phyloP scores from a whole-genome alignment of 371 early-diverging fungal genomes.

The Thermomucor indicae-seudaticae region DNA sequence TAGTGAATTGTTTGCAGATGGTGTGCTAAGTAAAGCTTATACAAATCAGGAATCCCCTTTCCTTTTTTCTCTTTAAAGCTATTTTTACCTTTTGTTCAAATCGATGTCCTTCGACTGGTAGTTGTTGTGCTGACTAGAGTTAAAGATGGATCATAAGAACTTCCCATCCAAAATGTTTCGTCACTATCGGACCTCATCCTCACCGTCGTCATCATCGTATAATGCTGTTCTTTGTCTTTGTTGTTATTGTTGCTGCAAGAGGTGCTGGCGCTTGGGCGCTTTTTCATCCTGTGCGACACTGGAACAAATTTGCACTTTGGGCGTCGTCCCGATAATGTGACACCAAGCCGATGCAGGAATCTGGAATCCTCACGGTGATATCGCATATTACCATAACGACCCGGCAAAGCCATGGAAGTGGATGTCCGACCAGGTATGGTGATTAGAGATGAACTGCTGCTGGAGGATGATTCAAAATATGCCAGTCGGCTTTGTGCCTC shows the following conservation, averaged over 20 bases:
- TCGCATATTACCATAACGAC: not conserved
- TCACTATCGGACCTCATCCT: no score
- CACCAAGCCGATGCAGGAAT: constrained; percentile 2
- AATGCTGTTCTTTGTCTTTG: not conserved
- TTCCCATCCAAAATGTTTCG: no score
- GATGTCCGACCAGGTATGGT: constrained; percentile 1
- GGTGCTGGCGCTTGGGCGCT: not conserved
- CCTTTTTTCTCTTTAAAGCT: no score
- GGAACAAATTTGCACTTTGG: constrained; percentile 14
- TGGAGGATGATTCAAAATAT: not conserved
- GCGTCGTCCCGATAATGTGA: constrained; percentile 10
- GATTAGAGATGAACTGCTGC: constrained; percentile 5
- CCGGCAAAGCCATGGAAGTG: not conserved
- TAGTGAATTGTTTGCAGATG: constrained; percentile 29
- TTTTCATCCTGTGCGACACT: constrained; percentile 11
- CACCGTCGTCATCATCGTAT: constrained; percentile 1
- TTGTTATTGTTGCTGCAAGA: not conserved
- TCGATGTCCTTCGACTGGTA: no score
- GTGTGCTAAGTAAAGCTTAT: constrained; percentile 40
- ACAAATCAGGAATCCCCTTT: constrained; percentile 28
- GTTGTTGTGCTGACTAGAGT: constrained; percentile 11
- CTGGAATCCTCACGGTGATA: constrained; percentile 4
- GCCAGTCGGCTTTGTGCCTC: constrained; percentile 21
- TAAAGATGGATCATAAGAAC: not conserved
- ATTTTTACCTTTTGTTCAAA: no score